phyloP scores from a whole-genome alignment of 345 rosid genomes.

The Conringia planisiliqua region DNA sequence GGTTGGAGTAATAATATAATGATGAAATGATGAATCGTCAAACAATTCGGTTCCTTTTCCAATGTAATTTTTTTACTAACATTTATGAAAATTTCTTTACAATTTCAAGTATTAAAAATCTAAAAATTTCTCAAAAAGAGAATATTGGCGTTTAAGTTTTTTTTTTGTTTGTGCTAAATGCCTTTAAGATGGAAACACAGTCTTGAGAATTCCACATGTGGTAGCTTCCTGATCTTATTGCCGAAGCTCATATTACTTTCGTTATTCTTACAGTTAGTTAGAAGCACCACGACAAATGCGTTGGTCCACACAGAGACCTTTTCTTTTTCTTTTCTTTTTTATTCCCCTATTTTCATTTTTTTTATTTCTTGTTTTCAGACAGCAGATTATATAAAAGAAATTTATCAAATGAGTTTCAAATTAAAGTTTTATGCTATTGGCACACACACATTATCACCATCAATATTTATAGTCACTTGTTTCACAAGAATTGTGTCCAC shows the following conservation, averaged over 20 bases:
- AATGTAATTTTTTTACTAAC: not conserved
- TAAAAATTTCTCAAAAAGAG: not conserved
- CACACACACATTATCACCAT: not conserved
- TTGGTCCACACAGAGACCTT: not conserved
- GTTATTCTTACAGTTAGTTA: not conserved
- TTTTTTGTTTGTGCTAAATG: no score
- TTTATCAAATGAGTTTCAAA: not conserved
- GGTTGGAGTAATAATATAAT: not conserved
- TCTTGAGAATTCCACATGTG: not conserved
- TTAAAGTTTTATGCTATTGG: not conserved
- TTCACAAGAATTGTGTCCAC: not conserved
- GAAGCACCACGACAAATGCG: slow-evolving; percentile 12
- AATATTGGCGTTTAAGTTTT: no score
- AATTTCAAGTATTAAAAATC: not conserved
- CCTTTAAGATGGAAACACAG: not conserved
- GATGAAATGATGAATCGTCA: no score
- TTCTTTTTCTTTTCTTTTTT: not conserved
- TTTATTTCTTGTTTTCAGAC: not conserved
- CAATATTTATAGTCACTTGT: not conserved
- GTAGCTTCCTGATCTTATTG: not conserved
- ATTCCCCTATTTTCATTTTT: not conserved
- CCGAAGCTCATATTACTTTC: not conserved
- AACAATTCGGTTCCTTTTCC: not conserved
- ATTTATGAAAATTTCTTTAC: not conserved
- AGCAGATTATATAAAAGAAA: not conserved